Evolutionary conservation across 176 grass and related monocot species (phyloP), one percentile per base, ranked within the genome.

Genomic region (Poa pratensis): DNA sequence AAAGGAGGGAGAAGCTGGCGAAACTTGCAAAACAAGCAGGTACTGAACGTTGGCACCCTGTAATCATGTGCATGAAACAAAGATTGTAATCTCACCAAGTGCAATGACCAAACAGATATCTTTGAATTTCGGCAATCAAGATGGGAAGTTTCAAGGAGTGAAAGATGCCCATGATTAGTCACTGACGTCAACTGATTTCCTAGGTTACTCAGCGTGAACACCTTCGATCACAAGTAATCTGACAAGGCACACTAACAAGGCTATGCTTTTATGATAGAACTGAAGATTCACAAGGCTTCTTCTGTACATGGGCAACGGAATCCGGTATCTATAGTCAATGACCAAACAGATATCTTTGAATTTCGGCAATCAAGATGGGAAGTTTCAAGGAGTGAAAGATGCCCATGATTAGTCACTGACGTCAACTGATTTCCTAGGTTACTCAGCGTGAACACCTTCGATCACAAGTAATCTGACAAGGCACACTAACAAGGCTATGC

Each of bases 11-110:
- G 22, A 70, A 65, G 85, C 61, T 81, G 52, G 64, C 77, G 61
- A 84, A 23, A 61, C 85, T 91, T 91, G 69, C 54, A 87, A 80
- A 64, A 23, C 81, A 87, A 84, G 89, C 81, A 77, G 76, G 23
- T 77, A 37, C 76, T 50, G 40, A 88, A 81, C 82, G 81, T 87
- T 88, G 70, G 27, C 18, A 71, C 61, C 76, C 6, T 52, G 76
- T 24, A 70, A 91, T 91, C 77, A 77, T 81, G 51, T 26, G 30
- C 51, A 71, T 51, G 16, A 61, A 60, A 50, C 39, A 7, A 84
- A 87, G 70, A 79, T 18, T 73, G 75, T 65, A 83, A 73, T 18
- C 48, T 18, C 48, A 66, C 23, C 19, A 32, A 74, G 32, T 30
- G 68, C 61, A 23, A 54, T 32, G 69, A 19, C 60, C 42, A 62